Conservation (phyloP, 148 eudicot species). For the Vaccinium corymbosum region DNA sequence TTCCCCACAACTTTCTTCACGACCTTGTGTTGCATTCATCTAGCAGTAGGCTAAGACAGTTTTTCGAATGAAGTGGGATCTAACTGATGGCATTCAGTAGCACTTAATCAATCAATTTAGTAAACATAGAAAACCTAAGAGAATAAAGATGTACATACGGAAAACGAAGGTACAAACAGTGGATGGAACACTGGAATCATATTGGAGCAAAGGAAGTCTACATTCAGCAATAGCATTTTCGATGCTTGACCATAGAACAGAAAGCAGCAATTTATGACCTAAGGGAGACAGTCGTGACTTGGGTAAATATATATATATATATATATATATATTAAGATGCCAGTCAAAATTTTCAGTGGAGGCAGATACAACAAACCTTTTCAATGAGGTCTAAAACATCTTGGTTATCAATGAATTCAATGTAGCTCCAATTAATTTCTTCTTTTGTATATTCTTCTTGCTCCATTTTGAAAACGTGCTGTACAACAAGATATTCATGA, state of each 20-base stretch:
- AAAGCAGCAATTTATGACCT: neutral
- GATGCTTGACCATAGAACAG: neutral
- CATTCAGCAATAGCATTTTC: neutral
- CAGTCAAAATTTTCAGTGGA: neutral
- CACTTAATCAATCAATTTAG: neutral
- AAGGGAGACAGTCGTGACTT: neutral
- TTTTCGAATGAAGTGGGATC: neutral
- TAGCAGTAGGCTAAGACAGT: neutral
- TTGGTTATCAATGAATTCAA: conserved; percentile 94
- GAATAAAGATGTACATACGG: neutral
- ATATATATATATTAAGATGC: too few relatives aligned
- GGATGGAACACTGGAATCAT: neutral
- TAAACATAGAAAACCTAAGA: neutral
- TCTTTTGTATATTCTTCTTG: conserved; percentile 99
- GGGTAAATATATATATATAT: too few relatives aligned
- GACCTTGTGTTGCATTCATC: neutral
- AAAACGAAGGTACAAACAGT: neutral
- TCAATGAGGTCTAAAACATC: conserved; percentile 93
- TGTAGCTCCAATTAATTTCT: conserved; percentile 98
- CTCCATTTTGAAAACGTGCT: conserved; percentile 99
- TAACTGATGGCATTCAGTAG: neutral
- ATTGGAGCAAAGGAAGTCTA: neutral
- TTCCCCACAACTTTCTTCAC: neutral
- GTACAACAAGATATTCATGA: conserved; percentile 23
- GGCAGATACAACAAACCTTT: conserved; percentile 59